Percentiles rank a stretch among this genome's conserved stretches.
phyloP scores from a whole-genome alignment of 257 asterid species.

The Galeopsis tetrahit region DNA sequence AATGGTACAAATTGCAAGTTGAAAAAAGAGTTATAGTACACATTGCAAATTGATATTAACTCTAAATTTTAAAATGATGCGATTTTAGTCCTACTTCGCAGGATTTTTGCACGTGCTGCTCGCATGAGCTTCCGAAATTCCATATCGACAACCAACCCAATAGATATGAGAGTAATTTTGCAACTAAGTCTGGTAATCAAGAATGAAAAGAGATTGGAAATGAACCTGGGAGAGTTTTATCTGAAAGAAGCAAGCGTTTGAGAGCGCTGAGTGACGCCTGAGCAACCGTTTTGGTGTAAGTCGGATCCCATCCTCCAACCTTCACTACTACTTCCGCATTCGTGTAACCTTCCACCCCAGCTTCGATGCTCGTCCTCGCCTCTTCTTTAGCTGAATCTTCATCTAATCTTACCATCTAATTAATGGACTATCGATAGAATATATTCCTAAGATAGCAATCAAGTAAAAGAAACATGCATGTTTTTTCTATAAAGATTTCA shows the following conservation, averaged over 20 bases:
- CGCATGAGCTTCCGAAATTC: no score
- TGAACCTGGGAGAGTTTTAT: slow-evolving; percentile 78
- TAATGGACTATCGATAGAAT: no score
- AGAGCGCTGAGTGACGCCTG: slow-evolving; percentile 88
- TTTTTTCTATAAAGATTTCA: background rate
- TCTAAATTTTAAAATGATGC: no score
- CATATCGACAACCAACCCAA: no score
- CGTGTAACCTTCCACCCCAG: slow-evolving; percentile 55
- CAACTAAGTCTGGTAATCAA: background rate
- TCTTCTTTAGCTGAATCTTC: slow-evolving; percentile 83
- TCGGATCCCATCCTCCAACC: slow-evolving; percentile 77
- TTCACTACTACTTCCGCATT: slow-evolving; percentile 88
- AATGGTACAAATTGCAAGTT: no score
- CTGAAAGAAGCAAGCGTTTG: slow-evolving; percentile 71
- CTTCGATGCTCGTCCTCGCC: slow-evolving; percentile 57
- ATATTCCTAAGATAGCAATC: no score
- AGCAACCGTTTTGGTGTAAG: slow-evolving; percentile 70
- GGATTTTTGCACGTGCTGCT: no score
- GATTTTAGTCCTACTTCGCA: no score
- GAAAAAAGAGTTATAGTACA: no score
- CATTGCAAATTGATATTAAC: no score
- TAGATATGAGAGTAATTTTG: no score
- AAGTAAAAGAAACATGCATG: background rate
- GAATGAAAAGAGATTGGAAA: background rate
- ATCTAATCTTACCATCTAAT: no score